These are phyloP conservation scores for Umbelopsis ramanniana DNA, from an alignment of 192 early-diverging fungal genomes.

Conservation along the genomic window DNA sequence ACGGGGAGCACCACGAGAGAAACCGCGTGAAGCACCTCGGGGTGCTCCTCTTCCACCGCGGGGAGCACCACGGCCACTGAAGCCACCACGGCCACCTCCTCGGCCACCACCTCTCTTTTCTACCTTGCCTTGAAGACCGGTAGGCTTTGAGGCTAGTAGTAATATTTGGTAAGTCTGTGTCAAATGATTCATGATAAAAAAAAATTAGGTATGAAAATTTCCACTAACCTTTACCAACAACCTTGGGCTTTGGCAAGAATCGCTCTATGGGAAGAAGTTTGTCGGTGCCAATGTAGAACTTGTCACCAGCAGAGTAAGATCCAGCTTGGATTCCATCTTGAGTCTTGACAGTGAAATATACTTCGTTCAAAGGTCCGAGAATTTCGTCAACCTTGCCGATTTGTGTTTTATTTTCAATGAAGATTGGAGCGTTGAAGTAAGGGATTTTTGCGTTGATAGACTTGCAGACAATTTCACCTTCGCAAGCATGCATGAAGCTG, in stretches of 20 bases:
- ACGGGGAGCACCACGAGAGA: slow-evolving; percentile 23
- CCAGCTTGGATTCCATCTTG: slow-evolving; percentile 89
- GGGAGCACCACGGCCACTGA: slow-evolving; percentile 49
- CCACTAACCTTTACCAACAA: slow-evolving; percentile 56
- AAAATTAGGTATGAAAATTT: too few species aligned
- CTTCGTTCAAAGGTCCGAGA: slow-evolving; percentile 96
- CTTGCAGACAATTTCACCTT: slow-evolving; percentile 96
- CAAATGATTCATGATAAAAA: too few species aligned
- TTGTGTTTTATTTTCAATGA: slow-evolving; percentile 96
- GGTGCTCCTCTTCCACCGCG: slow-evolving; percentile 53
- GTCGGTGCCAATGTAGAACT: slow-evolving; percentile 93
- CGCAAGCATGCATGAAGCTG: slow-evolving; percentile 90
- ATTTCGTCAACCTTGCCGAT: slow-evolving; percentile 99
- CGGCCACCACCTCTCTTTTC: slow-evolving; percentile 56
- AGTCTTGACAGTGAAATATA: slow-evolving; percentile 97
- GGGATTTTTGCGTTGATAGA: slow-evolving; percentile 91
- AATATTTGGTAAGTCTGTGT: too few species aligned
- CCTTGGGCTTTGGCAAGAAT: slow-evolving; percentile 95
- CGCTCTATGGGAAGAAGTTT: slow-evolving; percentile 94
- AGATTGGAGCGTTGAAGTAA: slow-evolving; percentile 99
- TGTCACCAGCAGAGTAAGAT: slow-evolving; percentile 90
- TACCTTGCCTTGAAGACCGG: slow-evolving; percentile 64
- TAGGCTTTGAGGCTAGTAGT: slow-evolving; percentile 44
- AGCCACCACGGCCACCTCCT: slow-evolving; percentile 53
- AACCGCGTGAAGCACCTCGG: slow-evolving; percentile 54